Base-by-base conservation (phyloP, 2,329 filamentous ascomycete genomes). In the Chlorencoelia australis region DNA sequence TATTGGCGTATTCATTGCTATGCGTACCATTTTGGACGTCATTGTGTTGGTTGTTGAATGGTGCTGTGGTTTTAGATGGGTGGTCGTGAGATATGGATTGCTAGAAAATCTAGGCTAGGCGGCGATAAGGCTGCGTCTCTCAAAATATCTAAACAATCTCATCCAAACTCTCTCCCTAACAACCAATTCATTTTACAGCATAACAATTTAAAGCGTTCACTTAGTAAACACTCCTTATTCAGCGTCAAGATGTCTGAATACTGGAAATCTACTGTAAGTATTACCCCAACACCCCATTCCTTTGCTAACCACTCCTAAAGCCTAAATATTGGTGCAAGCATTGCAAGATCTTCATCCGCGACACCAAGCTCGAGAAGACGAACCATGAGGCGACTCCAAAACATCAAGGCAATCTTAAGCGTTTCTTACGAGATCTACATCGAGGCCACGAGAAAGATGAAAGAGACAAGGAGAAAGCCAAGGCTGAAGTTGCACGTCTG, bases 311-410 rank as follows among this genome's bases (percentile, higher is more conserved):
- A 7, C 10, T 15, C n/a, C 15, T 8, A 32, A 38, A 78, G 59
- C 88, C 88, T 5, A 89, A 82, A 58, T 94, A 94, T 65, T 96
- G 88, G 87, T 98, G 91, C 74, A 96, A 96, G 61, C 85, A 94
- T 67, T 98, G 91, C 73, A 75, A 77, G 56, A 75, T 73, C 56
- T 96, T 79, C 61, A 83, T 98, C 33, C 83, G 85, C 62, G 91
- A 98, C 67, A 95, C 88, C 15, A 79, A 85, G 49, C 76, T 95
- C 60, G 88, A 94, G 59, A 82, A 80, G 50, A 71, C 78, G 47
- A 89, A 95, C 61, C 88, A 95, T 63, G 88, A 95, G 61, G 75
- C 82, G 17, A 94, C 85, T 0, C 79, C 67, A 10, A 86, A 80
- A 58, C 88, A 95, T 60, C 86, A 94, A 63, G 74, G 76, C 54